Conservation (phyloP, 768 basidiomycete species). For the Phaeotremella skinneri region DNA sequence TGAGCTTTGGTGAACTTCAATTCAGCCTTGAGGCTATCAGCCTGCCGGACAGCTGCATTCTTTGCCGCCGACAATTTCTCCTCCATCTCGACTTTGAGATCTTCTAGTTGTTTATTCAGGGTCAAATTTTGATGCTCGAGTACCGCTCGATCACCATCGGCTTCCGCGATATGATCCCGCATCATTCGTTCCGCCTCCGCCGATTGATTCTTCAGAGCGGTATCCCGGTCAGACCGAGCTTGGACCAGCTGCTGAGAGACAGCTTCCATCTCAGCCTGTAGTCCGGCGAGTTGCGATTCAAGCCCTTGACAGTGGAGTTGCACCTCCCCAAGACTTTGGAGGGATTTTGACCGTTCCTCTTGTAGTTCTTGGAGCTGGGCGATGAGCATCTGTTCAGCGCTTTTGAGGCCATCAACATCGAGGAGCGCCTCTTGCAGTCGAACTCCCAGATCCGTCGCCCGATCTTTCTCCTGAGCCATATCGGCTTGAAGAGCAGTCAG, state of each 20-base stretch:
- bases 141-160: constrained; percentile 88
- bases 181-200: constrained; percentile 62
- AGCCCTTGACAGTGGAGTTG: constrained; percentile 70
- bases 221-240: constrained; percentile 73
- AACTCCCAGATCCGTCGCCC: constrained; percentile 52
- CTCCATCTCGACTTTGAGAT: constrained; percentile 59
- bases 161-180: constrained; percentile 85
- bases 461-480: constrained; percentile 53
- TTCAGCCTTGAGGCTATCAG: constrained; percentile 71
- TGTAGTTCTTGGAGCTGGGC: constrained; percentile 65
- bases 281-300: constrained; percentile 69
- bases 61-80: constrained; percentile 31
- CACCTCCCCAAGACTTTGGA: constrained; percentile 72
- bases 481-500: constrained; percentile 36
- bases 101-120: constrained; percentile 69
- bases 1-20: constrained; percentile 55
- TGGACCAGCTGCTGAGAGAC: constrained; percentile 67
- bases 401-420: constrained; percentile 56
- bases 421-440: constrained; percentile 43
- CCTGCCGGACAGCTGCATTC: constrained; percentile 36
- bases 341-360: constrained; percentile 70
- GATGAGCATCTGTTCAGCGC: constrained; percentile 47
- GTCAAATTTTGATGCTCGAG: constrained; percentile 80
- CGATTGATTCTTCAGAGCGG: constrained; percentile 68
- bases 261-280: constrained; percentile 69